These are phyloP conservation scores for Blastobotrys malaysiensis DNA, from an alignment of 1,139 yeast genomes.

Conservation along the genomic window DNA sequence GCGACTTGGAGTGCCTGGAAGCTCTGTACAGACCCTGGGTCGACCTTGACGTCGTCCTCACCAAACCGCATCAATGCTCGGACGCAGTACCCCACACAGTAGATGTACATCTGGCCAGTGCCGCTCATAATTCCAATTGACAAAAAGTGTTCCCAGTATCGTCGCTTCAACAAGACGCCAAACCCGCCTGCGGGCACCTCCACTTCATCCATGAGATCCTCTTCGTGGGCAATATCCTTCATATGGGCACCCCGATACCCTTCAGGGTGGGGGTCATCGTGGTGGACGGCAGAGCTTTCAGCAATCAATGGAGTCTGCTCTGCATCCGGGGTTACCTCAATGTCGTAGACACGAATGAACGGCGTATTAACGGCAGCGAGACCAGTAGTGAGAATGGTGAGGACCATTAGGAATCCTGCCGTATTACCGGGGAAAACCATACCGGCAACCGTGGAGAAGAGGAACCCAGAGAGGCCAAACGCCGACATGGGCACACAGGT, in stretches of 20 bases:
- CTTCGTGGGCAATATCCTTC: neutral
- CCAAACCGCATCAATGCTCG: conserved; percentile 43
- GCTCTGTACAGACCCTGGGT: conserved; percentile 29
- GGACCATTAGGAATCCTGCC: conserved; percentile 26
- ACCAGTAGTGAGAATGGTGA: conserved; percentile 28
- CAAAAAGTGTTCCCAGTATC: conserved; percentile 36
- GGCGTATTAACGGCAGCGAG: conserved; percentile 26
- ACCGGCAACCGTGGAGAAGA: conserved; percentile 30
- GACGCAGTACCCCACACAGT: conserved; percentile 61
- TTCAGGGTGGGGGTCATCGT: conserved; percentile 3
- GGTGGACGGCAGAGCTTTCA: conserved; percentile 4
- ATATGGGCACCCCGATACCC: neutral
- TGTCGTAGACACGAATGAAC: conserved; percentile 23
- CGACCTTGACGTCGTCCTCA: conserved; percentile 17
- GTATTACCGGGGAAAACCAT: conserved; percentile 32
- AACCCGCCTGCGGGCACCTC: conserved; percentile 14
- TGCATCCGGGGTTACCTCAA: neutral
- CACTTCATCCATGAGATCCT: neutral
- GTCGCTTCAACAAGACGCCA: conserved; percentile 18
- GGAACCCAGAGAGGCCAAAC: conserved; percentile 35
- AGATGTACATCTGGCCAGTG: conserved; percentile 69
- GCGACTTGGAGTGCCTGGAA: conserved; percentile 71
- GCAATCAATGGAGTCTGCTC: conserved; percentile 2
- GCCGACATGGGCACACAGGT: conserved; percentile 35
- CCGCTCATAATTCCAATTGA: conserved; percentile 59